phyloP scores from a whole-genome alignment of 2,329 filamentous ascomycete genomes.

The Cladophialophora chaetospira region DNA sequence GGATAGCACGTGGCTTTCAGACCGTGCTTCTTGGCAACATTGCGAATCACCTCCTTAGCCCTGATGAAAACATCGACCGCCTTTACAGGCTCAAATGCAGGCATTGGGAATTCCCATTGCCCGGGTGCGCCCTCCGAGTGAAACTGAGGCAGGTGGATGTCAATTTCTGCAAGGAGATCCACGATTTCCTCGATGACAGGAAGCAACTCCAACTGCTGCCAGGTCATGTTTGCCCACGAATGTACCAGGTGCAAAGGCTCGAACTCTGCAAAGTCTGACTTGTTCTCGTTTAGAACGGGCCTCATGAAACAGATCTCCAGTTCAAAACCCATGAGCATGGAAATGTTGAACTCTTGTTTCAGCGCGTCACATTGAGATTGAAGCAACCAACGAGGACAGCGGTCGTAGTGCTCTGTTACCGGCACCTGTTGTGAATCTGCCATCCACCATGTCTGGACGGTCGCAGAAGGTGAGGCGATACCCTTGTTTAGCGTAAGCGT shows the following conservation, averaged over 20 bases:
- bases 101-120: slow-evolving; percentile 76
- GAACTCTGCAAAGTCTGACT: slow-evolving; percentile 38
- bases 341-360: slow-evolving; percentile 53
- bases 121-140: slow-evolving; percentile 73
- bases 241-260: slow-evolving; percentile 63
- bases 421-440: slow-evolving; percentile 43
- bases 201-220: slow-evolving; percentile 59
- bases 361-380: slow-evolving; percentile 57
- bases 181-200: slow-evolving; percentile 68
- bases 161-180: slow-evolving; percentile 59
- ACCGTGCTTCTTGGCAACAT: slow-evolving; percentile 63
- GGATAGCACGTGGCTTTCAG: slow-evolving; percentile 73
- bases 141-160: slow-evolving; percentile 69
- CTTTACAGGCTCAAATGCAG: slow-evolving; percentile 62
- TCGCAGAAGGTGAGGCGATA: slow-evolving; percentile 60
- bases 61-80: slow-evolving; percentile 73
- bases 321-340: slow-evolving; percentile 74
- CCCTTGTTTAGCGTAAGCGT: slow-evolving; percentile 63
- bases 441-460: slow-evolving; percentile 68
- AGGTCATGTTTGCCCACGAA: slow-evolving; percentile 69
- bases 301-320: slow-evolving; percentile 75
- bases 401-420: slow-evolving; percentile 23
- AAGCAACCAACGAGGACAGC: slow-evolving; percentile 68
- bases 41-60: slow-evolving; percentile 68
- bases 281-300: slow-evolving; percentile 40